phyloP scores from a whole-genome alignment of 1,284 basidiomycete species.

The Trametes polyzona region DNA sequence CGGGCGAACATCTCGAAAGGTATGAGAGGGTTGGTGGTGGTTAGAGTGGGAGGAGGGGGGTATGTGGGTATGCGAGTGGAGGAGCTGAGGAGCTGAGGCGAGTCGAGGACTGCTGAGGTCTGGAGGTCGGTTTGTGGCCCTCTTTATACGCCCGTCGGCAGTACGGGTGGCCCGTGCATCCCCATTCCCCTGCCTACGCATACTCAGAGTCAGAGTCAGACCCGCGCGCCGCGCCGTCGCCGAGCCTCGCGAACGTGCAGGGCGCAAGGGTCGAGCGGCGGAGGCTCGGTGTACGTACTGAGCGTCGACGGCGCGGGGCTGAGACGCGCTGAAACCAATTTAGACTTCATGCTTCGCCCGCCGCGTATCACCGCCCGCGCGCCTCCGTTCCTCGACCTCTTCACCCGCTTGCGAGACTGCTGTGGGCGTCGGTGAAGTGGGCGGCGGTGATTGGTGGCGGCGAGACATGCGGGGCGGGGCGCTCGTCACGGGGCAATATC shows the following conservation, averaged over 20 bases:
- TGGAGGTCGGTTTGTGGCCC: not conserved
- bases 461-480: not conserved
- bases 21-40: not conserved
- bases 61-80: not conserved
- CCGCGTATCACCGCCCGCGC: not conserved
- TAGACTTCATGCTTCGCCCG: not conserved
- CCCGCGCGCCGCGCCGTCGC: too few relatives aligned
- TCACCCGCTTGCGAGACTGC: not conserved
- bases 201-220: not conserved
- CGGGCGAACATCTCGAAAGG: slow-evolving; percentile 13
- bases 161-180: not conserved
- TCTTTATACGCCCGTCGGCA: not conserved
- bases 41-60: not conserved
- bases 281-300: not conserved
- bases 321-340: not conserved
- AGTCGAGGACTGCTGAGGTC: slow-evolving; percentile 6
- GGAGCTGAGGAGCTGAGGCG: not conserved
- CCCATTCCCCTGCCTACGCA: not conserved
- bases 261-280: too few relatives aligned
- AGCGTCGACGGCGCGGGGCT: too few relatives aligned
- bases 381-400: not conserved
- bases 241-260: too few relatives aligned
- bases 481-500: not conserved
- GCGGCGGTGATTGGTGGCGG: not conserved
- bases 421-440: not conserved